Base-by-base conservation (phyloP, 208 protist genomes). In the Trypanosoma scelopori region DNA sequence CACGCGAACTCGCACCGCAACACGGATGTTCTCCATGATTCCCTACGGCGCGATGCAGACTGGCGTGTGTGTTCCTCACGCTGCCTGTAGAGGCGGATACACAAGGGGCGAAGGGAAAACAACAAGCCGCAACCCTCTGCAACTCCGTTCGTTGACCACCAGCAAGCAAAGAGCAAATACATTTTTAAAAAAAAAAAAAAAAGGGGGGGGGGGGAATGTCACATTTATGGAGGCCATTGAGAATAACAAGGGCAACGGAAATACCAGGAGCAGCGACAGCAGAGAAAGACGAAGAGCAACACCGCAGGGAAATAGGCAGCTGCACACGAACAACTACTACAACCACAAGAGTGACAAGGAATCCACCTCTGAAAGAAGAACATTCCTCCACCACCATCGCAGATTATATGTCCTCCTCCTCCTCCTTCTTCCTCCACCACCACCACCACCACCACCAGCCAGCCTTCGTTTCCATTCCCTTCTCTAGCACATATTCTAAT, bases 1-100 rank as follows among this genome's bases (percentile, higher is more conserved):
- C 9, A 94, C 94, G 18, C 94, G 81, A 20, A 98, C 89, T 25
- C 94, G 82, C 11, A 98, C 79, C 18, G 79, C 82, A 0, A 98
- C 96, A 12, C 72, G 78, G 37, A 97, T 82, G 60, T 78, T 84
- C 62, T 93, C 83, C 48, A 80, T 65, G 49, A 42, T 16, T 20
- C 43, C 32, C 32, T 37, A 3, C 32, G 3, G 32, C 32, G 32
- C 9, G 32, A 3, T 9, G 32, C 32, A 37, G 9, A 3, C 9
- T 11, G 3, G 32, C 32, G 32, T 37, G 5, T 3, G 32, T 37
- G 3, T 11, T 37, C 9, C 32, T 37, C 32, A 37, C 32, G 32
- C 5, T 37, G 32, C 9, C 9, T 37, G 5, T 37, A 9, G 5
- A 37, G 32, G 32, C 32, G 32, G 9, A 37, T 37, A 9, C 32